Evolutionary conservation across 441 rosid species (phyloP).

Genomic region (Arabidopsis hybrid): DNA sequence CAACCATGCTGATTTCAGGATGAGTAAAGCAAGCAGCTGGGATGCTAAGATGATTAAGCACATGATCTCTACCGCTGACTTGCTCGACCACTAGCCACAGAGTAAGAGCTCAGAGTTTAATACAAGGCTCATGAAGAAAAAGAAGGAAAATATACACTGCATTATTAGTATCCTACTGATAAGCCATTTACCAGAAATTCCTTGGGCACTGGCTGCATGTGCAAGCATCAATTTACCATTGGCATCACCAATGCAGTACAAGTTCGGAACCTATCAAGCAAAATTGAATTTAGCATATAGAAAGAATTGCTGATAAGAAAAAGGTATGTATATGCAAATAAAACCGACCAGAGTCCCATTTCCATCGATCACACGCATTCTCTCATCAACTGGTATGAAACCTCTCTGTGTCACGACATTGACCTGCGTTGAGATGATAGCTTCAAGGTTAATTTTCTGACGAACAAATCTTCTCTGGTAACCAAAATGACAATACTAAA

Average conservation of each 20-base stretch:
- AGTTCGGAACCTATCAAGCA: conserved; percentile 74
- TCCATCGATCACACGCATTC: conserved; percentile 87
- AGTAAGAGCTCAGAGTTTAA: conserved; percentile 2
- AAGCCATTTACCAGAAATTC: conserved; percentile 95
- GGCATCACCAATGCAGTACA: conserved; percentile 94
- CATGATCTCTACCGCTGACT: conserved; percentile 89
- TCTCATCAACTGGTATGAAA: conserved; percentile 91
- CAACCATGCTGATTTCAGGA: conserved; percentile 99
- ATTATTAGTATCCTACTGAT: not conserved
- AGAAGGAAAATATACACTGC: not conserved
- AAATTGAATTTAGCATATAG: conserved; percentile 1
- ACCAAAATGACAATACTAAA: conserved; percentile 14
- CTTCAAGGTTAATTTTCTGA: conserved; percentile 24
- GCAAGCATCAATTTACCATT: conserved; percentile 99
- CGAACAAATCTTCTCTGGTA: conserved; percentile 16
- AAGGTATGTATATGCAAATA: conserved; percentile 9
- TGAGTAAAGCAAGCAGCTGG: conserved; percentile 99
- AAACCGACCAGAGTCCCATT: conserved; percentile 73
- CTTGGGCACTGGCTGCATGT: conserved; percentile 99
- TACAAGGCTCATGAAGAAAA: conserved; percentile 27
- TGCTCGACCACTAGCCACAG: conserved; percentile 81
- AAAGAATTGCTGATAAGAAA: not conserved
- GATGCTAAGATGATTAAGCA: conserved; percentile 90
- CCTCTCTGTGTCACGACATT: conserved; percentile 89
- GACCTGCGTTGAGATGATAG: conserved; percentile 54